These are phyloP conservation scores for Leucosporidium yakuticum DNA, from an alignment of 768 basidiomycete genomes.

Conservation along the genomic window DNA sequence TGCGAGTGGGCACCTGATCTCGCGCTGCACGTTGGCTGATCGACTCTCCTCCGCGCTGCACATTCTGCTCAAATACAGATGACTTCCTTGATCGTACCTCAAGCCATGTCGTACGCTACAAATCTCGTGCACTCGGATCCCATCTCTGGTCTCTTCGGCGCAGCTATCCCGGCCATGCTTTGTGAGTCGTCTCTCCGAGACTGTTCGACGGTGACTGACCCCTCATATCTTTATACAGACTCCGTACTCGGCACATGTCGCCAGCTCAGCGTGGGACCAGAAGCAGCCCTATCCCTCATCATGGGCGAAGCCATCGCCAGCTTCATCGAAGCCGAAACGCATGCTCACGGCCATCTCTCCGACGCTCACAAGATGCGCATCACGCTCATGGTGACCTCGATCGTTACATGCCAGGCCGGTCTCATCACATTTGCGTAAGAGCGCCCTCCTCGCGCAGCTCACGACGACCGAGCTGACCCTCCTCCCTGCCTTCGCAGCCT, in stretches of 20 bases:
- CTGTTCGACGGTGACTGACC: neutral
- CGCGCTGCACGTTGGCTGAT: too few species aligned
- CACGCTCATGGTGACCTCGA: neutral
- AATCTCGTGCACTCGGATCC: constrained; percentile 34
- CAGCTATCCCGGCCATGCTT: constrained; percentile 35
- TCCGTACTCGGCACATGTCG: constrained; percentile 36
- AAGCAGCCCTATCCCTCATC: constrained; percentile 37
- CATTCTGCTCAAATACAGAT: constrained; percentile 2
- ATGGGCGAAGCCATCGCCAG: constrained; percentile 26
- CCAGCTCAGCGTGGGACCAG: constrained; percentile 38
- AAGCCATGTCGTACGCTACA: constrained; percentile 38
- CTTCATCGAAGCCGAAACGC: constrained; percentile 26
- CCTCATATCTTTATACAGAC: constrained; percentile 1
- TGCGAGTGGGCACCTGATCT: too few species aligned
- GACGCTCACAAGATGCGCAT: constrained; percentile 8
- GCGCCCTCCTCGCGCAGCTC: neutral
- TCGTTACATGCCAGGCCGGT: constrained; percentile 19
- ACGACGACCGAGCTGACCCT: neutral
- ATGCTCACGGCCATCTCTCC: constrained; percentile 21
- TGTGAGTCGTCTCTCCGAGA: constrained; percentile 2
- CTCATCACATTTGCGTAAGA: constrained; percentile 30
- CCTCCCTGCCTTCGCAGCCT: constrained; percentile 19
- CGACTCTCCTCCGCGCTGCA: too few species aligned
- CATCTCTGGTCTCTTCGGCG: constrained; percentile 37
- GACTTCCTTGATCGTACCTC: constrained; percentile 36